Evolutionary conservation across 805 yeast genomes (phyloP), one percentile per base, ranked within the genome.

Genomic region (Kodamaea neixiangensis): DNA sequence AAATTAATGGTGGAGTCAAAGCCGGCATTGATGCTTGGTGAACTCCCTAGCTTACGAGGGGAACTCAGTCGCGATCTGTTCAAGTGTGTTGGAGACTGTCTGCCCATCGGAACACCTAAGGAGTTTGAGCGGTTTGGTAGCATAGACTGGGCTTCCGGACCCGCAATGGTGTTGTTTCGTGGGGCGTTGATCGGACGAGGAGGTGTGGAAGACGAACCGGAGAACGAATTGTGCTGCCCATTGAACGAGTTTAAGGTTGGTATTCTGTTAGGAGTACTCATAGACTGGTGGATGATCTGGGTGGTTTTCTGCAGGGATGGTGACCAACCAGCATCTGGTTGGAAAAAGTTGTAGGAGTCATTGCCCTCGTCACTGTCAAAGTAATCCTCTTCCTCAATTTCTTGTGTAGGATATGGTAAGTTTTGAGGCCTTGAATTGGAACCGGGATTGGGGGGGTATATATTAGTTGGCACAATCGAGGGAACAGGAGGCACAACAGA

Each of bases 221-320:
- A 11, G n/a, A 14, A 22, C n/a, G 45, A 42, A 22, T 40, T 7
- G 43, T 39, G 7, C 5, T 39, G 14, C 17, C n/a, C 15, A 13
- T 18, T 18, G 43, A 39, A 20, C 17, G 29, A 9, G 20, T 29
- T 31, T 11, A 50, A 37, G 15, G 44, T 31, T 11, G 59, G 59
- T 40, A 58, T 58, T 47, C 44, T 51, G 17, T 52, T 47, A 2
- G 58, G 58, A 2, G 56, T 52, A 11, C 43, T 49, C 31, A 51
- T 25, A 11, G 51, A 46, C 25, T 51, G 39, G 29, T 45, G 47
- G 15, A 46, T 46, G 13, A 52, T 52, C 33, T 42, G 52, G 11
- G 46, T 22, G 0, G 46, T 44, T 25, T 25, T 25, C 3, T 25
- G 3, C 31, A 25, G 31, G 7, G 31, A 25, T 3, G 31, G 31